Conservation (phyloP, 2,329 filamentous ascomycete species). For the Shiraia bambusicola region DNA sequence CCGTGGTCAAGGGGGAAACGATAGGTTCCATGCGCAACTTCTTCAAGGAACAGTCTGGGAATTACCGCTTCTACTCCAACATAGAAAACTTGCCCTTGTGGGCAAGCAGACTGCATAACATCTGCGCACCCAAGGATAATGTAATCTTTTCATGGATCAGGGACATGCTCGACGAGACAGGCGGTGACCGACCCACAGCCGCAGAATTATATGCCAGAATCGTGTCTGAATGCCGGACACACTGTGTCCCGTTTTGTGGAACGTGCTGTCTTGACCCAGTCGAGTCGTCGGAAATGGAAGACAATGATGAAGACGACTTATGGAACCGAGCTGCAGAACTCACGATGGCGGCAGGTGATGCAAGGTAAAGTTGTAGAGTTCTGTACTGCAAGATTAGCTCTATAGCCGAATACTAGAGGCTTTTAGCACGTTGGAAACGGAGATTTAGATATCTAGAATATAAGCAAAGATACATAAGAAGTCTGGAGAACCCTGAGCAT, state of each 20-base stretch:
- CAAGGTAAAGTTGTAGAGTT: no score
- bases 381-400: no score
- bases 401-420: no score
- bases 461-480: no score
- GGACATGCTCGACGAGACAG: constrained; percentile 5
- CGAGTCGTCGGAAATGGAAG: constrained; percentile 48
- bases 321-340: constrained; percentile 72
- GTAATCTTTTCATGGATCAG: constrained; percentile 5
- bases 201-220: constrained; percentile 5
- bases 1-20: constrained; percentile 7
- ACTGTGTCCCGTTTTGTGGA: constrained; percentile 7
- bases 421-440: no score
- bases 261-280: constrained; percentile 6
- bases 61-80: constrained; percentile 9
- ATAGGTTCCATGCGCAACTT: constrained; percentile 5
- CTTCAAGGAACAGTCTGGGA: constrained; percentile 2
- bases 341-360: background rate
- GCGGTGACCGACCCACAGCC: constrained; percentile 4
- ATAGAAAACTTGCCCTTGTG: constrained; percentile 1
- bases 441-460: no score
- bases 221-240: background rate
- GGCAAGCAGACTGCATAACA: background rate
- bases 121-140: constrained; percentile 3
- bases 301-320: constrained; percentile 94
- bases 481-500: no score